Evolutionary conservation across 768 basidiomycete genomes (phyloP).

Genomic region (Hygrophorus russula): DNA sequence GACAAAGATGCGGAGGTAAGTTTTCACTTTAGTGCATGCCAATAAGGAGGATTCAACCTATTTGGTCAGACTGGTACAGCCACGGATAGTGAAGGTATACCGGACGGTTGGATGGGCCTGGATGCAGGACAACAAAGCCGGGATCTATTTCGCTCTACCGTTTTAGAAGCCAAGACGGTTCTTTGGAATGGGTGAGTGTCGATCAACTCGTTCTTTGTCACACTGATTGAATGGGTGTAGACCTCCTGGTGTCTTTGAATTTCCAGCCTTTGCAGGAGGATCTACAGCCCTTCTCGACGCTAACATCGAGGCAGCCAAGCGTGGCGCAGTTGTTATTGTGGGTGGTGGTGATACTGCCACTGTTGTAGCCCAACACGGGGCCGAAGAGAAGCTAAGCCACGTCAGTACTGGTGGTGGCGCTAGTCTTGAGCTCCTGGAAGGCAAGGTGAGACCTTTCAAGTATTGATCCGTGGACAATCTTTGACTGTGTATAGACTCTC

Average conservation of each 20-base stretch:
- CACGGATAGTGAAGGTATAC: constrained; percentile 80
- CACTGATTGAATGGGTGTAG: constrained; percentile 26
- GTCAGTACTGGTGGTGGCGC: constrained; percentile 95
- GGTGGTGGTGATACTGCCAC: constrained; percentile 98
- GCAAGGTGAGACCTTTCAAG: constrained; percentile 56
- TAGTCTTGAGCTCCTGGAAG: constrained; percentile 91
- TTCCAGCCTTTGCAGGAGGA: constrained; percentile 80
- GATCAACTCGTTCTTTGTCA: neutral
- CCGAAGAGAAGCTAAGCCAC: constrained; percentile 87
- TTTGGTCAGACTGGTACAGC: constrained; percentile 51
- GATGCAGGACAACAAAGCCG: constrained; percentile 83
- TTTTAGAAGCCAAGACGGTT: constrained; percentile 86
- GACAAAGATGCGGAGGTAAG: constrained; percentile 76
- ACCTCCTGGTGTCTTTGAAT: constrained; percentile 96
- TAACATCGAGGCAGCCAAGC: constrained; percentile 74
- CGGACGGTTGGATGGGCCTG: constrained; percentile 90
- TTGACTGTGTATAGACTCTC: constrained; percentile 38
- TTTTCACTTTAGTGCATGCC: constrained; percentile 10
- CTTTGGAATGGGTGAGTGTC: constrained; percentile 85
- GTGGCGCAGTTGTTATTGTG: constrained; percentile 87
- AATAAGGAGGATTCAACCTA: neutral
- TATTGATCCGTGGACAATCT: neutral
- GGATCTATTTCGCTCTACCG: constrained; percentile 68
- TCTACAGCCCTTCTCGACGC: constrained; percentile 80
- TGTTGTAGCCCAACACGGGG: constrained; percentile 74